Evolutionary conservation across 441 rosid species (phyloP).

Genomic region (Corymbia calophylla): DNA sequence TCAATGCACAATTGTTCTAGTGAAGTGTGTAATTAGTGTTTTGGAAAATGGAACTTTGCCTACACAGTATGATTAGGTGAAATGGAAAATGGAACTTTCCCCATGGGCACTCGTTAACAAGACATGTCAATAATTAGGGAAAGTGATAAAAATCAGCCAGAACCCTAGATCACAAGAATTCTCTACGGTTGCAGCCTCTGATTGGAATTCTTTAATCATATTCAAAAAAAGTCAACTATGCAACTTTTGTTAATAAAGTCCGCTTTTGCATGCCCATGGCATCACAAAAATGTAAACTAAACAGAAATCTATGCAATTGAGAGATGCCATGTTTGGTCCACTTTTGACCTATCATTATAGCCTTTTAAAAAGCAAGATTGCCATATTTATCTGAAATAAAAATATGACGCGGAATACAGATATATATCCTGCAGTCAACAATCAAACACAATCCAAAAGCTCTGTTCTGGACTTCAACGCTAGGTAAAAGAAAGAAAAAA

Average conservation of each 20-base stretch:
- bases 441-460: not conserved
- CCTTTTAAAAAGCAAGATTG: not conserved
- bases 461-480: not conserved
- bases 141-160: not conserved
- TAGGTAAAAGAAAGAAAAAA: not conserved
- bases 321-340: not conserved
- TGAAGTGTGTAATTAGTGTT: not conserved
- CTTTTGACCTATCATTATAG: not conserved
- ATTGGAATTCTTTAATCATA: not conserved
- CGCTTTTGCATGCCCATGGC: not conserved
- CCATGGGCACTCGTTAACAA: not conserved
- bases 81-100: not conserved
- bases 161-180: not conserved
- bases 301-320: not conserved
- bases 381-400: not conserved
- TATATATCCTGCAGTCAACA: not conserved
- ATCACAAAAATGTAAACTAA: not conserved
- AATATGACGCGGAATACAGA: not conserved
- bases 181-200: not conserved
- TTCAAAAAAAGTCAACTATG: not conserved
- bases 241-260: not conserved
- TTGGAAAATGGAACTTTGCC: not conserved
- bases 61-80: not conserved
- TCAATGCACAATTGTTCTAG: not conserved
- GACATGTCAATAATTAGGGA: not conserved